phyloP scores from a whole-genome alignment of 169 alveolate species.

The Cryptosporidium sp. region DNA sequence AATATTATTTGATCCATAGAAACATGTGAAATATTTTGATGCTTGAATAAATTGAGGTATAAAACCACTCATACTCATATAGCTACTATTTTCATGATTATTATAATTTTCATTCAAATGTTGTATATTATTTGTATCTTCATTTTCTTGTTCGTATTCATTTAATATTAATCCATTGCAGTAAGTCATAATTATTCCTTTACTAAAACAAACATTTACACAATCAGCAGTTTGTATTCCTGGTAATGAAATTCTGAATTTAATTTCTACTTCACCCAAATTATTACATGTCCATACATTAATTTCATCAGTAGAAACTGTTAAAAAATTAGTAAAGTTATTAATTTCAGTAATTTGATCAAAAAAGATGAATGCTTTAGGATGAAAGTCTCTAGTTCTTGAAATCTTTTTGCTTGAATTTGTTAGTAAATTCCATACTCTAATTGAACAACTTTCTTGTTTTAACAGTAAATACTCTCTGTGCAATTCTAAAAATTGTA shows the following conservation, averaged over 20 bases:
- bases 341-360: conserved; percentile 64
- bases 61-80: not conserved
- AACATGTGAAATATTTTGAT: conserved; percentile 40
- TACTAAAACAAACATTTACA: conserved; percentile 69
- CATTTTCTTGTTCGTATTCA: conserved; percentile 5
- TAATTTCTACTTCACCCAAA: conserved; percentile 57
- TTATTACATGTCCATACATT: conserved; percentile 68
- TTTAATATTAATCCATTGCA: conserved; percentile 42
- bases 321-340: conserved; percentile 50
- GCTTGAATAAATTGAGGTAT: conserved; percentile 71
- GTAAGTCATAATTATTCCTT: conserved; percentile 69
- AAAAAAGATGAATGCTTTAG: conserved; percentile 73
- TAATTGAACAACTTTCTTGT: conserved; percentile 65
- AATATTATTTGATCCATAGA: not conserved
- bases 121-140: not conserved
- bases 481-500: conserved; percentile 67
- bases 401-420: conserved; percentile 42
- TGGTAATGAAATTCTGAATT: conserved; percentile 54
- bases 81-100: not conserved
- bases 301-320: conserved; percentile 66
- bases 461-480: conserved; percentile 64
- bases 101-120: not conserved
- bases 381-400: conserved; percentile 66
- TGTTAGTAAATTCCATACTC: conserved; percentile 68
- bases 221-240: conserved; percentile 76